These are phyloP conservation scores for Brassica cretica DNA, from an alignment of 345 rosid genomes.

Conservation along the genomic window DNA sequence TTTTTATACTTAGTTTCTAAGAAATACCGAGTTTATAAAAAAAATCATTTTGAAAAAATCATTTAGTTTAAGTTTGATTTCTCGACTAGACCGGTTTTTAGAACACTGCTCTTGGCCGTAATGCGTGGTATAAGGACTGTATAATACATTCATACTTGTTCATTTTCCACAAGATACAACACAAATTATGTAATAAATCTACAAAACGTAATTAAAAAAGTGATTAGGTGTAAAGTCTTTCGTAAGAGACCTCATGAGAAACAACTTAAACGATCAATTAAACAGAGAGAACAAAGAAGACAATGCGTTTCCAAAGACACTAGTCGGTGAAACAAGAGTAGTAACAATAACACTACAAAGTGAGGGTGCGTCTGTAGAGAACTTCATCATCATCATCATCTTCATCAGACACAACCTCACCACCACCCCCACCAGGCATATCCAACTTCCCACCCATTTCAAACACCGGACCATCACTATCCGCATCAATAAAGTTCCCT, in stretches of 20 bases:
- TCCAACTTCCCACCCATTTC: constrained; percentile 78
- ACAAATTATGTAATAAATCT: background rate
- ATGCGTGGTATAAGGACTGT: background rate
- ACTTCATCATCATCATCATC: constrained; percentile 77
- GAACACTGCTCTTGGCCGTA: background rate
- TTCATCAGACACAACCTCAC: constrained; percentile 69
- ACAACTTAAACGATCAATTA: background rate
- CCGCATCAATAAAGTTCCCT: constrained; percentile 73
- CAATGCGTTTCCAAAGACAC: background rate
- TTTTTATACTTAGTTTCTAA: too few relatives aligned
- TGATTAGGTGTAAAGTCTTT: background rate
- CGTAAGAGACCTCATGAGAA: background rate
- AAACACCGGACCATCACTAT: constrained; percentile 61
- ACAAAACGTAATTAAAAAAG: background rate
- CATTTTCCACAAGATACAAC: background rate
- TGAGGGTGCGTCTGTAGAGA: constrained; percentile 56
- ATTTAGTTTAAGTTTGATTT: too few relatives aligned
- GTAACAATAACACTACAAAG: constrained; percentile 1
- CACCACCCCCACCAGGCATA: constrained; percentile 63
- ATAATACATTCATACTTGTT: background rate
- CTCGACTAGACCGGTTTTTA: too few relatives aligned
- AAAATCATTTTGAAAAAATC: too few relatives aligned
- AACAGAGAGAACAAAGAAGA: constrained; percentile 12
- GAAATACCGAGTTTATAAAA: too few relatives aligned
- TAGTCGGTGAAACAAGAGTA: background rate